Evolutionary conservation across 139 green algal genomes (phyloP).

Genomic region (Chlamydomonas schloesseri): DNA sequence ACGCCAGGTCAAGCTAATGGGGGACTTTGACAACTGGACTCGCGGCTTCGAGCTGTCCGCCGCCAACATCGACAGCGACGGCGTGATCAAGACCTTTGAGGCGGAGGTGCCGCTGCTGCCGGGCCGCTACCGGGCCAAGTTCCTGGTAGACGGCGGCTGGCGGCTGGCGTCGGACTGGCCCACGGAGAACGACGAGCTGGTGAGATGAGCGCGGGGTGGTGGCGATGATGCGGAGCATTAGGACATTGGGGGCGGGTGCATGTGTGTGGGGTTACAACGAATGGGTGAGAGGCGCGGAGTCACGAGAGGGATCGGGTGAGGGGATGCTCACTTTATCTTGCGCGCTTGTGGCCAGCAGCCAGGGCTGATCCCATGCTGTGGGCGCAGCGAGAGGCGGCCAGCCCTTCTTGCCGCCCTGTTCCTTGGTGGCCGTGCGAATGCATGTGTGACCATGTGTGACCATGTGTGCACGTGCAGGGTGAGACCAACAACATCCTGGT

Average conservation of each 20-base stretch:
- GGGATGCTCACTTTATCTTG: no score
- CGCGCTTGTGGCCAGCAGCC: no score
- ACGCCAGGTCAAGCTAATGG: slow-evolving; percentile 16
- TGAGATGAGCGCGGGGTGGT: neutral
- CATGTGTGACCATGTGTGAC: no score
- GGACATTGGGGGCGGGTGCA: neutral
- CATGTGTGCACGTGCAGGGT: neutral
- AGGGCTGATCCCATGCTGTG: no score
- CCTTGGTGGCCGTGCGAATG: no score
- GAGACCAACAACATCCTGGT: slow-evolving; percentile 38
- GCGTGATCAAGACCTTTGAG: slow-evolving; percentile 63
- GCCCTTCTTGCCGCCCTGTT: no score
- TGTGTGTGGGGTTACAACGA: neutral
- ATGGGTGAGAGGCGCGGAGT: no score
- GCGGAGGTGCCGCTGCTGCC: slow-evolving; percentile 42
- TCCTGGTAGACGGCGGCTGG: slow-evolving; percentile 69
- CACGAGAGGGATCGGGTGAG: no score
- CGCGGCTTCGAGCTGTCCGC: slow-evolving; percentile 64
- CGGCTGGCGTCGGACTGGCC: slow-evolving; percentile 66
- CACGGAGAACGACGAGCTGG: slow-evolving; percentile 53
- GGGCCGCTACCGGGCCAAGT: slow-evolving; percentile 67
- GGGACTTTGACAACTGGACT: slow-evolving; percentile 78
- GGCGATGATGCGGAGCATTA: no score
- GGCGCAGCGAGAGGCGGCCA: no score
- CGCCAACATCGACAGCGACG: slow-evolving; percentile 65